Conservation (phyloP, 768 basidiomycete species). For the Agrocybe praecox region DNA sequence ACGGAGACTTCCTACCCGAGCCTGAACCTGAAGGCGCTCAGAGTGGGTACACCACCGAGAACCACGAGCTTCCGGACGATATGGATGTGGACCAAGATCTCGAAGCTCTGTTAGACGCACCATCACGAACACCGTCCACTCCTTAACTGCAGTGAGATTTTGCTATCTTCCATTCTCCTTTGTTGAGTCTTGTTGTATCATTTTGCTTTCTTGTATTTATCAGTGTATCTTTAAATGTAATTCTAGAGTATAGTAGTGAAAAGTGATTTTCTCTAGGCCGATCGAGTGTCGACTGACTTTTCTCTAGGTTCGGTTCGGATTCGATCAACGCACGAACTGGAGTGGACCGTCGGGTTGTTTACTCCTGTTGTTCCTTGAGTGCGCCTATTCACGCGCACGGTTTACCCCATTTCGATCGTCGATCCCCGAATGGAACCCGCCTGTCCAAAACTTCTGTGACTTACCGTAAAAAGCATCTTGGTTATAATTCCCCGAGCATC, state of each 20-base stretch:
- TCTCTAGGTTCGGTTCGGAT: not conserved
- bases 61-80: constrained; percentile 26
- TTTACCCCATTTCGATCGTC: not conserved
- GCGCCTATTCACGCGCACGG: not conserved
- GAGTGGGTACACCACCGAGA: constrained; percentile 62
- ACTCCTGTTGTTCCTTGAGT: not conserved
- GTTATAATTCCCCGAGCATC: not conserved
- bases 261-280: too few species aligned
- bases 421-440: not conserved
- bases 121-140: constrained; percentile 12
- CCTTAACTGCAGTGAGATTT: constrained; percentile 4
- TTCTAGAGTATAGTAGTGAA: not conserved
- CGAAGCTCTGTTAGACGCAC: constrained; percentile 20
- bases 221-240: not conserved
- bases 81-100: constrained; percentile 33
- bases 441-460: not conserved
- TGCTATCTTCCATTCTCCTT: not conserved
- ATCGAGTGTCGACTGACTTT: not conserved
- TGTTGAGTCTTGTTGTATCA: not conserved
- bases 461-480: not conserved
- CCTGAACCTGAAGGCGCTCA: constrained; percentile 34
- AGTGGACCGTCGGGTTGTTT: not conserved
- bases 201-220: not conserved
- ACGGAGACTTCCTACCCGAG: constrained; percentile 37
- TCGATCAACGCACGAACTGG: not conserved